A percentile compares a stretch with the other conserved stretches of the same genome.
Conservation (phyloP, 441 rosid genomes). For the Mallotus japonicus region DNA sequence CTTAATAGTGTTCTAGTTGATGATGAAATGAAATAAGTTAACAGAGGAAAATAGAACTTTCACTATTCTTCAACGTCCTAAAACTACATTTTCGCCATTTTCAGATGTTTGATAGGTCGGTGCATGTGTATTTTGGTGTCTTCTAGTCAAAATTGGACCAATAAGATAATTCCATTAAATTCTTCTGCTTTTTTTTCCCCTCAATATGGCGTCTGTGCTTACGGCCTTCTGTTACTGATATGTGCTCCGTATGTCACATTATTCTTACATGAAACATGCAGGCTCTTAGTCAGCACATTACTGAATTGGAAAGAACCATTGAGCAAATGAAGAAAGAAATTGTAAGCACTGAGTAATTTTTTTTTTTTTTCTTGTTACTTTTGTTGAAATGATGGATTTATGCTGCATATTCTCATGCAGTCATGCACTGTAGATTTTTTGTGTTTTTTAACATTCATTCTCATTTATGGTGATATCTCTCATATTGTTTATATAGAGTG, state of each 20-base stretch:
- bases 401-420: background rate
- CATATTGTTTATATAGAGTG: background rate
- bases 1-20: background rate
- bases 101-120: background rate
- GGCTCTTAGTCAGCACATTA: constrained; percentile 95
- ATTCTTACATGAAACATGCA: constrained; percentile 31
- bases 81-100: background rate
- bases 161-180: background rate
- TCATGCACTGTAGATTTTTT: background rate
- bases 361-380: constrained; percentile 8
- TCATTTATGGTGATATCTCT: constrained; percentile 1
- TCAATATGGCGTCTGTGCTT: background rate
- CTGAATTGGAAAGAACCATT: constrained; percentile 74
- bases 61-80: too few species aligned
- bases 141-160: background rate
- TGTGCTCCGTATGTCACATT: constrained; percentile 6
- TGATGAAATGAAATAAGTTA: background rate
- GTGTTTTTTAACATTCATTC: background rate
- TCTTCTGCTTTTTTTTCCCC: background rate
- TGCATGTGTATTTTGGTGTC: background rate
- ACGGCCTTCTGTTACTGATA: constrained; percentile 12
- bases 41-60: background rate
- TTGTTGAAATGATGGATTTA: background rate
- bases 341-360: constrained; percentile 43
- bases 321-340: constrained; percentile 75